phyloP scores from a whole-genome alignment of 1,139 yeast genomes.

The Pichia sp. region DNA sequence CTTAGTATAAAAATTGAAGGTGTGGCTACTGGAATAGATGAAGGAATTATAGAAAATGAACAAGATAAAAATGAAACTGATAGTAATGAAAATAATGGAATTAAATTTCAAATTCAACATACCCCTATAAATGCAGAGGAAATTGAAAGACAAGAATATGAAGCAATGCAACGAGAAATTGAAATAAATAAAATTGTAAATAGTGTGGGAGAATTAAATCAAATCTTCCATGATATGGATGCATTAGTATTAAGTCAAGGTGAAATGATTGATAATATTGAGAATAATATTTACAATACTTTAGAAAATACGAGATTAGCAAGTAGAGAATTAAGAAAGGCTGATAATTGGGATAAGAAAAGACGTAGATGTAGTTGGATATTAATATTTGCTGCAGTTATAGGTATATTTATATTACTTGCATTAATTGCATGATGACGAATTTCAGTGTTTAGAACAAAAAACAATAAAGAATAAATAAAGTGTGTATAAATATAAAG shows the following conservation, averaged over 20 bases:
- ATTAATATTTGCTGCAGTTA: constrained; percentile 51
- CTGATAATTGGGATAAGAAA: constrained; percentile 71
- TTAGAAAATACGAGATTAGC: constrained; percentile 66
- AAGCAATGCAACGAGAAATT: constrained; percentile 76
- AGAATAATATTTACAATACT: constrained; percentile 70
- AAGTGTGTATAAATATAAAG: background rate
- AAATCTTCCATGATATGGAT: constrained; percentile 79
- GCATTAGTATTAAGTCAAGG: constrained; percentile 86
- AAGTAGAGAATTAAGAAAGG: constrained; percentile 62
- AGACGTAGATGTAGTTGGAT: constrained; percentile 72
- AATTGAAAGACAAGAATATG: constrained; percentile 71
- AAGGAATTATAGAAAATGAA: background rate
- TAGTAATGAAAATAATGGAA: constrained; percentile 33
- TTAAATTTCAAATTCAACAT: constrained; percentile 50
- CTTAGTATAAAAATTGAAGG: too few relatives aligned
- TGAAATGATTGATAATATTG: constrained; percentile 75
- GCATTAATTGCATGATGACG: constrained; percentile 3
- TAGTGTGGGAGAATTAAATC: constrained; percentile 83
- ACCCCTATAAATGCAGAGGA: constrained; percentile 81
- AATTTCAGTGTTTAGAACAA: too few relatives aligned
- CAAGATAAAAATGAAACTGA: background rate
- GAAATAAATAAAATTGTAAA: constrained; percentile 83
- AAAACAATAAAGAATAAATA: background rate
- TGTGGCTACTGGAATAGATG: too few relatives aligned
- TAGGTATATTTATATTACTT: constrained; percentile 31